Conservation (phyloP, 2,329 filamentous ascomycete genomes). For the Neodidymelliopsis sp. region DNA sequence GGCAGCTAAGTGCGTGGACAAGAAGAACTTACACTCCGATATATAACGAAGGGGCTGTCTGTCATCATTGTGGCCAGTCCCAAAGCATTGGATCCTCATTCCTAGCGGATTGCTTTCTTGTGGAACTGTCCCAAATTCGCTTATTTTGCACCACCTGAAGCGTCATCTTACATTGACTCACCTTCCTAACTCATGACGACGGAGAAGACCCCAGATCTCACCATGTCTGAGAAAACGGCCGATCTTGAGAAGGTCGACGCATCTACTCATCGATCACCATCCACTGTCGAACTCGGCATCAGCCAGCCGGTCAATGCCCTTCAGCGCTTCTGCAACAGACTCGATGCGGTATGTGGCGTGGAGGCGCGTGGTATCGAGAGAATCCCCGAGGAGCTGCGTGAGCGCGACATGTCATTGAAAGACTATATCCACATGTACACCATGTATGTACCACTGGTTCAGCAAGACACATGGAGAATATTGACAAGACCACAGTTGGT, state of each 20-base stretch:
- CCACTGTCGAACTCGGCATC: conserved; percentile 26
- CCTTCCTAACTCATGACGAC: not conserved
- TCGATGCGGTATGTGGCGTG: conserved; percentile 37
- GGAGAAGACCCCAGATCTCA: not conserved
- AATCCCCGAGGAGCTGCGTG: conserved; percentile 39
- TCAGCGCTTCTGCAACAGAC: conserved; percentile 30
- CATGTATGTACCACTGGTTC: conserved; percentile 23
- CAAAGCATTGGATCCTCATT: not conserved
- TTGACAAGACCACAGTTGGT: conserved; percentile 52
- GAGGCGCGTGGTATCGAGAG: conserved; percentile 46
- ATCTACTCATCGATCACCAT: conserved; percentile 10
- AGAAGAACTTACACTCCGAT: not conserved
- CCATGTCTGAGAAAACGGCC: conserved; percentile 9
- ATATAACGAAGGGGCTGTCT: not conserved
- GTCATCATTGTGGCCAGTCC: not conserved
- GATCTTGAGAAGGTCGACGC: conserved; percentile 15
- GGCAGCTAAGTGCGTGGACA: not conserved
- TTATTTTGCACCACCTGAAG: not conserved
- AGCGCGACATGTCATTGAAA: conserved; percentile 18
- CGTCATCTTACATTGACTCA: not conserved
- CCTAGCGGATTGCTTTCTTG: too few relatives aligned
- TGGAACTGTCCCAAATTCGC: too few relatives aligned
- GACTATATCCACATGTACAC: conserved; percentile 37
- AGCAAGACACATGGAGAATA: not conserved
- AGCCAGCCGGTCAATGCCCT: conserved; percentile 26